phyloP scores from a whole-genome alignment of 179 eudicot genomes.

The Gypsophila paniculata region DNA sequence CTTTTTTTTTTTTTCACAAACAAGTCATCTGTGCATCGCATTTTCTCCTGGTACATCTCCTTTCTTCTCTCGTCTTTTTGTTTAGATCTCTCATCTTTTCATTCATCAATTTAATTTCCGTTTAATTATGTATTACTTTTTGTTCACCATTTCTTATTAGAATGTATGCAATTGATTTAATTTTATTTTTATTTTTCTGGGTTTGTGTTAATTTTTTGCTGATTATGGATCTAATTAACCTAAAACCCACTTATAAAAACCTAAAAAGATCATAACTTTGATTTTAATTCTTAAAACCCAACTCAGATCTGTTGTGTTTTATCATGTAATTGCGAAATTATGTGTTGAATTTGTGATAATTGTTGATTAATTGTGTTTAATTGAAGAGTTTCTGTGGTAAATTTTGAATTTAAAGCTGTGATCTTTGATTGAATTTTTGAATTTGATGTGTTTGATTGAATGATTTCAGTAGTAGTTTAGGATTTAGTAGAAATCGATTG shows the following conservation, averaged over 20 bases:
- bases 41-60: slow-evolving; percentile 8
- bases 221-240: slow-evolving; percentile 10
- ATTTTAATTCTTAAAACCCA: slow-evolving; percentile 10
- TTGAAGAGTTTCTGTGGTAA: not conserved
- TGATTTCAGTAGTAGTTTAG: not conserved
- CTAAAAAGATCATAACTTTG: not conserved
- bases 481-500: slow-evolving; percentile 8
- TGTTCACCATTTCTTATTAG: not conserved
- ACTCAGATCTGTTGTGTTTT: slow-evolving; percentile 25
- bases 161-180: not conserved
- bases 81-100: slow-evolving; percentile 4
- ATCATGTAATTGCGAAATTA: not conserved
- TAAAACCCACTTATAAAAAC: not conserved
- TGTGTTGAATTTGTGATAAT: not conserved
- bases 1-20: not conserved
- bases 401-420: not conserved
- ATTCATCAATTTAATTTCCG: not conserved
- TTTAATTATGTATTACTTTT: not conserved
- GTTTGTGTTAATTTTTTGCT: slow-evolving; percentile 1
- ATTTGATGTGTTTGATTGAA: not conserved
- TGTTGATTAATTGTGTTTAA: slow-evolving; percentile 6
- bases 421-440: not conserved
- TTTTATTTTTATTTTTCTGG: not conserved
- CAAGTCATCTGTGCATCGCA: slow-evolving; percentile 2
- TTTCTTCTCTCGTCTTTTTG: not conserved